Base-by-base conservation (phyloP, 1,284 basidiomycete species). In the Sanghuangporus sanghuang region DNA sequence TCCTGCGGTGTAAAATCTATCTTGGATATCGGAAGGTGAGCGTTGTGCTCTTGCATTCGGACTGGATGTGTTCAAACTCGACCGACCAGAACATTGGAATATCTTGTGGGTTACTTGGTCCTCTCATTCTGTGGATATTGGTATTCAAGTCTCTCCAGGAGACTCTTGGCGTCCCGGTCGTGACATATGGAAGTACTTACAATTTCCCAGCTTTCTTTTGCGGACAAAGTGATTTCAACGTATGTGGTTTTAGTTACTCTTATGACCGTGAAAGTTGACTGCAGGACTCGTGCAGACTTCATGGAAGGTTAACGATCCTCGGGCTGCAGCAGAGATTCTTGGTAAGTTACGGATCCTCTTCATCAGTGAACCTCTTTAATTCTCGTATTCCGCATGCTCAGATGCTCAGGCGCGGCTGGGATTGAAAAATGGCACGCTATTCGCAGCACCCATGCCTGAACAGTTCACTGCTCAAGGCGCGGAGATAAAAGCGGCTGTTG, bases 171-270 rank as follows among this genome's bases (percentile, higher is more conserved):
- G 95, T 99, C 4, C 93, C 94, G 1, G 95, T 98, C 0, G 75
- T 95, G 3, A 86, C 93, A 0, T 96, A 93, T 71, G 86, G 86
- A 6, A 74, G 84, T 40, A 85, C 85, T 1, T 80, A 83, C 21
- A 89, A 95, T 67, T 99, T 99, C 70, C 96, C 97, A 2, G 95
- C 95, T 0, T 99, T 99, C 78, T 99, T 96, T 74, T 86, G 87
- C 16, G 87, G 92, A 11, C 78, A 78, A 58, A 96, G 93, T 67
- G 96, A 96, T 0, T 88, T 89, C 72, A 80, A 90, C 77, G 95
- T 93, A 5, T 68, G 73, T 57, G 67, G 66, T 71, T 66, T 68
- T 59, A 68, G 40, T 7, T 48, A 55, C 36, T 16, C 16, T 54
- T 38, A 12, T 42, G 23, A 27, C n/a, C 14, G 14, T 18, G 23